Percentiles rank a stretch among this genome's conserved stretches.
Evolutionary conservation across 352 stramenopile genomes (phyloP).

Genomic region (Aphanomyces astaci): DNA sequence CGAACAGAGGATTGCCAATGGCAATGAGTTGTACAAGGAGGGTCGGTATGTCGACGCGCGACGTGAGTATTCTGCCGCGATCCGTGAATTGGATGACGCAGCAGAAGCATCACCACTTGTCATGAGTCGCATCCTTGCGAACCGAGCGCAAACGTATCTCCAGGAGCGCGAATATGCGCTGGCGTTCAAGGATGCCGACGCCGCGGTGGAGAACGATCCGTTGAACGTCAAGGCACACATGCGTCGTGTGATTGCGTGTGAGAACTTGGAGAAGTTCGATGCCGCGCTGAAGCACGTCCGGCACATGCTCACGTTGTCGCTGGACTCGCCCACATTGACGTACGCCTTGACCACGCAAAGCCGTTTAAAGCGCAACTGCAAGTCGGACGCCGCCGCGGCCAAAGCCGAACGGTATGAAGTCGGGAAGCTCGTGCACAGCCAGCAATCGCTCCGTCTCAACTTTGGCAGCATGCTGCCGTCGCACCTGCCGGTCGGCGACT

Average conservation of each 20-base stretch:
- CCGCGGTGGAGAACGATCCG: constrained; percentile 43
- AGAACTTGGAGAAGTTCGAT: constrained; percentile 78
- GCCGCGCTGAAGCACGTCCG: constrained; percentile 42
- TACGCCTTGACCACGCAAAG: constrained; percentile 44
- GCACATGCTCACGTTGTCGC: constrained; percentile 28
- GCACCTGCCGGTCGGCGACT: constrained; percentile 39
- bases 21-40: constrained; percentile 18
- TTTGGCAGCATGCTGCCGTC: constrained; percentile 62
- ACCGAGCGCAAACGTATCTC: constrained; percentile 58
- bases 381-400: constrained; percentile 44
- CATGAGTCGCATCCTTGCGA: constrained; percentile 27
- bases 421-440: constrained; percentile 66
- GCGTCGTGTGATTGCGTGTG: constrained; percentile 48
- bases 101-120: neutral
- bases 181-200: constrained; percentile 46
- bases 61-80: constrained; percentile 3
- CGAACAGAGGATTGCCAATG: neutral
- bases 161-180: constrained; percentile 65
- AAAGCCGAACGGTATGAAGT: constrained; percentile 44
- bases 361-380: constrained; percentile 47
- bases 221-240: constrained; percentile 59
- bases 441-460: constrained; percentile 73
- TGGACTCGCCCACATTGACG: neutral
- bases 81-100: neutral
- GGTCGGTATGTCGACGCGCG: constrained; percentile 11